Evolutionary conservation across 345 rosid genomes (phyloP), one percentile per base, ranked within the genome.

Genomic region (Acer saccharum): DNA sequence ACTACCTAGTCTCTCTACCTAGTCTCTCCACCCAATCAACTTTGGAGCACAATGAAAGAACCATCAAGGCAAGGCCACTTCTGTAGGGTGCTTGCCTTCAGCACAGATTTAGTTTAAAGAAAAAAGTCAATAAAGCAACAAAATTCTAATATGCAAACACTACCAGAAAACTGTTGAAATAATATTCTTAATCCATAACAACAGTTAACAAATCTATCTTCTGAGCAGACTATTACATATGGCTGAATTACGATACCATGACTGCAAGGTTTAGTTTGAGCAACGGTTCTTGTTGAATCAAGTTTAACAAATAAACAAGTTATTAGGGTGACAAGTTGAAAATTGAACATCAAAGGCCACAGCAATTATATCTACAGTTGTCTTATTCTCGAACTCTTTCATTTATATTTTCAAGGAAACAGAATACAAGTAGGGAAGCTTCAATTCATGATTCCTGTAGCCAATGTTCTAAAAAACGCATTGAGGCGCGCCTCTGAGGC

Each of bases 171-270:
- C 17, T 12, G 14, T 62, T 27, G 41, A 39, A 44, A 7, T 10
- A 52, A 3, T 62, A 55, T 57, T 48, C 50, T 58, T 57, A 8
- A 20, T 43, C 82, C 61, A 60, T 32, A 62, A 17, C 58, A 65
- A 32, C 21, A 44, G 68, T 25, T 1, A 1, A 41, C 29, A n/a
- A 4, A 48, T 7, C 35, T 35, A 35, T n/a, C 32, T 57, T 20
- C 65, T 55, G 18, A 35, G 75, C 55, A 16, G 7, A 29, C 60
- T 16, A 48, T 4, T 69, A 32, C 58, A 54, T 16, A 54, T 16
- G 58, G 43, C 39, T 35, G 69, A 65, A 1, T 65, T 32, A 65
- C 1, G 12, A 65, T 35, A 65, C 18, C 6, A 18, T 7, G 32
- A 57, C 14, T 70, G 65, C 66, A 58, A 58, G 8, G 20, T n/a